Conservation (phyloP, 2,329 filamentous ascomycete genomes). For the Pyrenochaeta sp. region DNA sequence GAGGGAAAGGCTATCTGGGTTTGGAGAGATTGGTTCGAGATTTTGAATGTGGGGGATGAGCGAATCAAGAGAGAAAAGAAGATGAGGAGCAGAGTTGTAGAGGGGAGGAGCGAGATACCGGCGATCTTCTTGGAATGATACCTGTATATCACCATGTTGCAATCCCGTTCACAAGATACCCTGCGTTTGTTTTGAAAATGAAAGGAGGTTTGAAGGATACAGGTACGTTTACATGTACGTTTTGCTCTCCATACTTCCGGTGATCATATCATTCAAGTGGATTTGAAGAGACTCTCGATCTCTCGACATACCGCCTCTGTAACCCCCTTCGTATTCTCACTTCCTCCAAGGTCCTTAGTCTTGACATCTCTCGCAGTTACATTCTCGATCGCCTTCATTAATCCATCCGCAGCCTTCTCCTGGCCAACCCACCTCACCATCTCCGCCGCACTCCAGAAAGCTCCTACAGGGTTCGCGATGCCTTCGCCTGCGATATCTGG, state of each 20-base stretch:
- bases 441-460: conserved; percentile 75
- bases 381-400: conserved; percentile 69
- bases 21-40: conserved; percentile 64
- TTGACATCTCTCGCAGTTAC: conserved; percentile 64
- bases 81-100: conserved; percentile 54
- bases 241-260: background rate
- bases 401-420: conserved; percentile 62
- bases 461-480: conserved; percentile 69
- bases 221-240: conserved; percentile 13
- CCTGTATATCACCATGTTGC: background rate
- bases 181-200: background rate
- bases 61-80: conserved; percentile 55
- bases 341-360: conserved; percentile 69
- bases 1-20: conserved; percentile 77
- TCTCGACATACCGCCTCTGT: conserved; percentile 65
- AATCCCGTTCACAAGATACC: background rate
- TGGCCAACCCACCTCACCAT: conserved; percentile 72
- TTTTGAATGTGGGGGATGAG: conserved; percentile 61
- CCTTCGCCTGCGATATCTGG: conserved; percentile 72
- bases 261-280: conserved; percentile 12
- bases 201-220: background rate
- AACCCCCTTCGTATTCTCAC: conserved; percentile 64
- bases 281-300: conserved; percentile 55
- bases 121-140: conserved; percentile 33
- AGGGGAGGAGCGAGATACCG: conserved; percentile 36